A percentile compares a stretch with the other conserved stretches of the same genome.
phyloP scores from a whole-genome alignment of 2,329 filamentous ascomycete genomes.

The Annulohypoxylon truncatum region DNA sequence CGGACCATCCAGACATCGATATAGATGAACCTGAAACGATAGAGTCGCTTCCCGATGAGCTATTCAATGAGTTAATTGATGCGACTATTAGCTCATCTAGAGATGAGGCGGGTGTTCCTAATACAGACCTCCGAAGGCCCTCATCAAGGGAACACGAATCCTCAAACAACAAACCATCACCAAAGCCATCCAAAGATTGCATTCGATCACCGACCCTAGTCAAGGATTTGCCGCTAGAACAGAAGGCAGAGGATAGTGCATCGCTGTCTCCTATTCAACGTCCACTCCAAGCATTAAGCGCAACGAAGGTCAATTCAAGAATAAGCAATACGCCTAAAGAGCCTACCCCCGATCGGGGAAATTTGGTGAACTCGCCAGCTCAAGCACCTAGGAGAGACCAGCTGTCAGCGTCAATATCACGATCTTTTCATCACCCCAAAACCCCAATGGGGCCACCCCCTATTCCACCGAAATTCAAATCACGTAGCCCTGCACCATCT shows the following conservation, averaged over 20 bases:
- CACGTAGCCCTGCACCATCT: constrained; percentile 16
- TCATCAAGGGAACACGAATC: constrained; percentile 4
- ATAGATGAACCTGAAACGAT: constrained; percentile 14
- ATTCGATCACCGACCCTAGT: not conserved
- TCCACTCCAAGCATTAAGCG: constrained; percentile 26
- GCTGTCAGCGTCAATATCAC: constrained; percentile 16
- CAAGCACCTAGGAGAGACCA: constrained; percentile 3
- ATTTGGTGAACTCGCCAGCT: constrained; percentile 7
- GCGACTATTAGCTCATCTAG: not conserved
- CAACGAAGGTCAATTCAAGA: constrained; percentile 25
- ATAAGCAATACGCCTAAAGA: constrained; percentile 2
- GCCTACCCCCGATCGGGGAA: not conserved
- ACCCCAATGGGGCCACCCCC: constrained; percentile 45
- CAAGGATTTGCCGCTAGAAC: constrained; percentile 5
- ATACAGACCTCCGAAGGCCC: not conserved
- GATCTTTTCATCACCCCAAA: constrained; percentile 32
- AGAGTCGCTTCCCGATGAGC: constrained; percentile 20
- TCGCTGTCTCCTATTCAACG: constrained; percentile 15
- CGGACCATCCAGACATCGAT: not conserved
- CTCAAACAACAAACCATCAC: not conserved
- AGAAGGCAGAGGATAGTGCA: constrained; percentile 26
- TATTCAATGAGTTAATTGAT: constrained; percentile 24
- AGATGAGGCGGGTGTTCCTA: not conserved
- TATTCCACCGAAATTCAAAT: constrained; percentile 45
- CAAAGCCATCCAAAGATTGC: constrained; percentile 14